phyloP scores from a whole-genome alignment of 208 protist species.

The Leishmania major region DNA sequence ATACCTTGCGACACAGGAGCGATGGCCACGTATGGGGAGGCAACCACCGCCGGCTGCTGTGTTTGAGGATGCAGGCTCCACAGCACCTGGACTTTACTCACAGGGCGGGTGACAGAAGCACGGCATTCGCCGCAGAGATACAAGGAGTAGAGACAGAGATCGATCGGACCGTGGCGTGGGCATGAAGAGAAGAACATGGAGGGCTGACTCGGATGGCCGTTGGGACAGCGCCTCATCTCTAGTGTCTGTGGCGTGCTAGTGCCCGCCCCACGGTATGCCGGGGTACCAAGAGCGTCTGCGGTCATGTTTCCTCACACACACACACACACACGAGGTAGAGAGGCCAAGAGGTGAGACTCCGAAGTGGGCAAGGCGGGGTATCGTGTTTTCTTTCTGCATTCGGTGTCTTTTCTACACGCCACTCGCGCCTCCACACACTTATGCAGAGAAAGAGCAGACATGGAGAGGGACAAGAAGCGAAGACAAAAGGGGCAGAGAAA shows the following conservation, averaged over 20 bases:
- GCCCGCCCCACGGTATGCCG: neutral
- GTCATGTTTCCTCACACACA: neutral
- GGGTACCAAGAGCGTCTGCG: neutral
- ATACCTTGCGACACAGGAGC: neutral
- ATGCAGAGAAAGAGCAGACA: neutral
- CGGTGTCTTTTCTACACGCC: neutral
- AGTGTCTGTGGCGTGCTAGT: neutral
- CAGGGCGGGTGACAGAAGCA: slow-evolving; percentile 1
- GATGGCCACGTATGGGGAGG: neutral
- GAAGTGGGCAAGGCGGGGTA: neutral
- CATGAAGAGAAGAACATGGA: neutral
- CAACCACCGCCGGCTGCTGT: neutral
- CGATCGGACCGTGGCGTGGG: neutral
- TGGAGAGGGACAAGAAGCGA: neutral
- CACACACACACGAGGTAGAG: neutral
- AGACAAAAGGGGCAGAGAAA: neutral
- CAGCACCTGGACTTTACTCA: neutral
- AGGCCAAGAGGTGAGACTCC: neutral
- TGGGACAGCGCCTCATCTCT: neutral
- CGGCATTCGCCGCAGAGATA: neutral
- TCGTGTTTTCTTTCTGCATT: too few species aligned
- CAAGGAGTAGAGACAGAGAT: neutral
- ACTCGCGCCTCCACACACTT: neutral
- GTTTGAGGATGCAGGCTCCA: neutral
- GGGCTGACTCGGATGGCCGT: neutral